Conservation (phyloP, 371 early-diverging fungal genomes). For the Massospora cicadina region DNA sequence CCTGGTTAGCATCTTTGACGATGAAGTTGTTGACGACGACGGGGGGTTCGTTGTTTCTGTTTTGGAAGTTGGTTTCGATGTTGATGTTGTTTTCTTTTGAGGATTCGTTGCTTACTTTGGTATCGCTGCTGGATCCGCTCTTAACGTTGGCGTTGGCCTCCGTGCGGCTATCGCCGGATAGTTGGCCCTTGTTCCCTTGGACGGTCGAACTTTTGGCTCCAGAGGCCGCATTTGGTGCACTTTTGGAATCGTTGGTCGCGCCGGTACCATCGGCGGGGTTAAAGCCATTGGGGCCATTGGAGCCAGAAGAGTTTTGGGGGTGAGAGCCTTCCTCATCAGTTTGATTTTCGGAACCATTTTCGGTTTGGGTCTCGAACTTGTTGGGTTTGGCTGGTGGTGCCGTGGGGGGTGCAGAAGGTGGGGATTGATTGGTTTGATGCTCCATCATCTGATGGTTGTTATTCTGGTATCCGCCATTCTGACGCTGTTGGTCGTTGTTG, state of each 20-base stretch:
- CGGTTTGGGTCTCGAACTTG: too few species aligned
- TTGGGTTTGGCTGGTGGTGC: not conserved
- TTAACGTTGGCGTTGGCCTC: not conserved
- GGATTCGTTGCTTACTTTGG: not conserved
- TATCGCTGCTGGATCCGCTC: not conserved
- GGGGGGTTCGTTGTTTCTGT: not conserved
- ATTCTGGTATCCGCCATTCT: not conserved
- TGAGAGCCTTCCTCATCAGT: too few species aligned
- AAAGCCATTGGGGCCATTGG: too few species aligned
- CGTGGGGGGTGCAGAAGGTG: not conserved
- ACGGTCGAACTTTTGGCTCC: not conserved
- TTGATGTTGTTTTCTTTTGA: not conserved
- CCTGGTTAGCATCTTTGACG: not conserved
- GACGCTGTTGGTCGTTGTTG: too few species aligned
- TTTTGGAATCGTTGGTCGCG: not conserved
- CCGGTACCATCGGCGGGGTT: too few species aligned
- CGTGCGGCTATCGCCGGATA: not conserved
- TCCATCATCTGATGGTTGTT: not conserved
- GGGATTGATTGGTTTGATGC: not conserved
- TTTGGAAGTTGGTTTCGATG: not conserved
- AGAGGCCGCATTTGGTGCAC: not conserved
- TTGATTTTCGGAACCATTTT: too few species aligned
- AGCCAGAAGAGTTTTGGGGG: too few species aligned
- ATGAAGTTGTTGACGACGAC: not conserved
- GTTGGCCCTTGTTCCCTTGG: not conserved